Base-by-base conservation (phyloP, 805 yeast species). In the Blastobotrys attinorum region DNA sequence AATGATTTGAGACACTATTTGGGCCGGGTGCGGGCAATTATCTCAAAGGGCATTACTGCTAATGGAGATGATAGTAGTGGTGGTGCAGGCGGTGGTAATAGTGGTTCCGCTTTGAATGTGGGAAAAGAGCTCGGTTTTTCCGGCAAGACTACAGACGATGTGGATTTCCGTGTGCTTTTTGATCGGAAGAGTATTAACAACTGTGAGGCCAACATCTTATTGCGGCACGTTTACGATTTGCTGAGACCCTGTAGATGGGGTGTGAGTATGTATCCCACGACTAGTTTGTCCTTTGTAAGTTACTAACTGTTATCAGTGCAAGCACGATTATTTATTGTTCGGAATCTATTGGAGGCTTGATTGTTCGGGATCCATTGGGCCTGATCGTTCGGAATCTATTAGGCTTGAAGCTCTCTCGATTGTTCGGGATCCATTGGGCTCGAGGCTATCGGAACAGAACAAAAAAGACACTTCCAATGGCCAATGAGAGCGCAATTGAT, bases 171-270 rank as follows among this genome's bases (percentile, higher is more conserved):
- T 25, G 10, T 40, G 15, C 18, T 40, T 15, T 27, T 37, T 15
- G 46, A 49, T 18, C 22, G 34, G 37, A n/a, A 21, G 3, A 39
- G 22, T 16, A 32, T 49, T 17, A 40, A 16, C 2, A 10, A 18
- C 3, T 46, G 48, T 29, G 52, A 49, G n/a, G 52, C 52, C 10
- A 50, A 50, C 31, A 27, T 45, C 10, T 37, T 50, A 21, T 40
- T 50, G 11, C 35, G 17, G 34, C 41, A 46, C 7, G 45, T 46
- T 11, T 16, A 39, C 6, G 33, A 39, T 8, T 32, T 50, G 13
- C 35, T 50, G 23, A 40, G 31, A 36, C 40, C 45, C 18, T 43
- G 48, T 11, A 37, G 44, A 35, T 50, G 54, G 54, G 50, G 54
- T 3, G 47, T 50, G 20, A 39, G 37, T 31, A 21, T 18, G 31